phyloP scores from a whole-genome alignment of 441 rosid genomes.

The Adansonia grandidieri region DNA sequence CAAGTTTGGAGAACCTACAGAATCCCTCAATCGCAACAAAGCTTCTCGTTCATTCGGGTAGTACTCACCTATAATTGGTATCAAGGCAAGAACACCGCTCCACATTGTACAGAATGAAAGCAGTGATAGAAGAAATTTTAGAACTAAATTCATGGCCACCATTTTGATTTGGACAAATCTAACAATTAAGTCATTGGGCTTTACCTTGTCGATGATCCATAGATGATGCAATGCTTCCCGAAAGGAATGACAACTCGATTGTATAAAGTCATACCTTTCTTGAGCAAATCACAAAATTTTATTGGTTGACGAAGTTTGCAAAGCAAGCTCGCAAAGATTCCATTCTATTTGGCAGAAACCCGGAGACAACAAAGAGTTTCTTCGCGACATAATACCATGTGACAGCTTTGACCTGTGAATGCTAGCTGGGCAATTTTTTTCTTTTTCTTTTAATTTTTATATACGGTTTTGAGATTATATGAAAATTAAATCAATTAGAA shows the following conservation, averaged over 20 bases:
- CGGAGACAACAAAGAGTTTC: slow-evolving; percentile 29
- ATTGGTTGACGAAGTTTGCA: slow-evolving; percentile 36
- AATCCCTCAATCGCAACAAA: slow-evolving; percentile 48
- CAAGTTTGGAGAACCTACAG: slow-evolving; percentile 37
- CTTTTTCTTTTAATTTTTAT: not conserved
- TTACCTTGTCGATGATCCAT: not conserved
- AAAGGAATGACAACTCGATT: not conserved
- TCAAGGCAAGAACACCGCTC: slow-evolving; percentile 14
- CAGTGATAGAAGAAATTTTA: not conserved
- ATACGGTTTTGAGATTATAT: not conserved
- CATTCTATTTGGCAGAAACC: not conserved
- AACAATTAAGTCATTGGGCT: not conserved
- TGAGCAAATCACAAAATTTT: slow-evolving; percentile 12
- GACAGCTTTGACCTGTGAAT: slow-evolving; percentile 19
- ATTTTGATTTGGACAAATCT: not conserved
- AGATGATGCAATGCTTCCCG: not conserved
- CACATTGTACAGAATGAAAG: not conserved
- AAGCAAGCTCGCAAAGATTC: slow-evolving; percentile 25
- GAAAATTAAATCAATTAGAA: no score
- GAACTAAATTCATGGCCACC: slow-evolving; percentile 27
- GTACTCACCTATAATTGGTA: slow-evolving; percentile 14
- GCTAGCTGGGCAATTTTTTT: not conserved
- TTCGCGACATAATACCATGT: not conserved
- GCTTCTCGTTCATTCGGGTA: slow-evolving; percentile 44
- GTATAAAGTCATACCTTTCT: slow-evolving; percentile 12